Conservation (phyloP, 2,329 filamentous ascomycete genomes). For the Colletotrichum liriopes region DNA sequence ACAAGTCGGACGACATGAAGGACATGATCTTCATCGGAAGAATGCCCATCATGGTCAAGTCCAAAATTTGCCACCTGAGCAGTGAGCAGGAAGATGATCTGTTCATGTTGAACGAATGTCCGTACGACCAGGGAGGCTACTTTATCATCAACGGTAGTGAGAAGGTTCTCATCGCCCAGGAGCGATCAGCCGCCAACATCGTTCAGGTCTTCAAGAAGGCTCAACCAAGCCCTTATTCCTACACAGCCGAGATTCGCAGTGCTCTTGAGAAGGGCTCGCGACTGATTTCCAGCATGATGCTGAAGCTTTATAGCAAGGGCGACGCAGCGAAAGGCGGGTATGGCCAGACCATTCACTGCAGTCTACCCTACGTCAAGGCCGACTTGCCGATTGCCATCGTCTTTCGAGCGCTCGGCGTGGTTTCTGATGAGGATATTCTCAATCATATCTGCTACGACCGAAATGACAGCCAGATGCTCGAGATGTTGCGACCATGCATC, state of each 20-base stretch:
- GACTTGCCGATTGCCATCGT: constrained; percentile 96
- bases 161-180: constrained; percentile 98
- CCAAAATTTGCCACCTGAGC: constrained; percentile 92
- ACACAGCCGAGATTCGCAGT: constrained; percentile 95
- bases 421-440: constrained; percentile 97
- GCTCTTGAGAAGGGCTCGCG: constrained; percentile 96
- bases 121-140: constrained; percentile 98
- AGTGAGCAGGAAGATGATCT: constrained; percentile 88
- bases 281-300: constrained; percentile 91
- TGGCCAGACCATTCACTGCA: constrained; percentile 90
- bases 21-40: constrained; percentile 93
- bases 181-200: constrained; percentile 97
- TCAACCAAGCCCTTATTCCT: constrained; percentile 90
- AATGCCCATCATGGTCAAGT: constrained; percentile 98
- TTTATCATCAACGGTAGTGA: constrained; percentile 99
- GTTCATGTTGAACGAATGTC: constrained; percentile 95
- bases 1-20: constrained; percentile 70
- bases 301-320: constrained; percentile 92
- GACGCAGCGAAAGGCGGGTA: constrained; percentile 84
- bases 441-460: constrained; percentile 98
- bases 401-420: constrained; percentile 94
- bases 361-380: constrained; percentile 92
- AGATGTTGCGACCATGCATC: constrained; percentile 97
- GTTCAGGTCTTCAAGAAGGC: constrained; percentile 99
- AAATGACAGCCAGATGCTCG: constrained; percentile 95